These are phyloP conservation scores for Suhomyces kunorum DNA, from an alignment of 1,139 yeast genomes.

Conservation along the genomic window DNA sequence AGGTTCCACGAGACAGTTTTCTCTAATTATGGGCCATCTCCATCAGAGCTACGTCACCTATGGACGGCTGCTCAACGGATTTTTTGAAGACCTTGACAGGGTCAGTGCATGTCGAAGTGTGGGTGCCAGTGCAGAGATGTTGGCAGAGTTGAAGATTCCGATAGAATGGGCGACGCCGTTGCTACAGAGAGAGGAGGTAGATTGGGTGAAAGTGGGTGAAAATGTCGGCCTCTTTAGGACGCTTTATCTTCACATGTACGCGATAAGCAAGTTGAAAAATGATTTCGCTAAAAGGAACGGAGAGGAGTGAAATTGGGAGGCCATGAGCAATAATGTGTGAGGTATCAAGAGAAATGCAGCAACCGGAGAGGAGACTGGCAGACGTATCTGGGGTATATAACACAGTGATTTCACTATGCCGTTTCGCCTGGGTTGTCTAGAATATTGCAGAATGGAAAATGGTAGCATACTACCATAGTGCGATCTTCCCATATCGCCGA, in stretches of 20 bases:
- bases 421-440: too few species aligned
- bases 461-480: too few species aligned
- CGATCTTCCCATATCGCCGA: too few species aligned
- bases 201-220: neutral
- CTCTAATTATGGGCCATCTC: constrained; percentile 10
- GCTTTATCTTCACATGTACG: constrained; percentile 7
- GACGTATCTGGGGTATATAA: too few species aligned
- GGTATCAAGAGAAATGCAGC: neutral
- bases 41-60: constrained; percentile 10
- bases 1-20: constrained; percentile 6
- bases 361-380: neutral
- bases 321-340: neutral
- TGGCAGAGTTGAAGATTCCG: neutral
- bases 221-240: constrained; percentile 6
- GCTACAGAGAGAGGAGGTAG: neutral
- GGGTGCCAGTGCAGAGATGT: neutral
- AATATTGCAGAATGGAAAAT: too few species aligned
- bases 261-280: constrained; percentile 7
- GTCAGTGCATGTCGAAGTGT: too few species aligned
- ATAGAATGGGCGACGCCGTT: neutral
- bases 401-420: too few species aligned
- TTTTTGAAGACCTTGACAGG: neutral
- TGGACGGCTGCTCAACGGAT: neutral
- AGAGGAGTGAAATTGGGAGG: too few species aligned
- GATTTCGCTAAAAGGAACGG: neutral